phyloP scores from a whole-genome alignment of 1,139 yeast species.

The Blastobotrys petasosporus region DNA sequence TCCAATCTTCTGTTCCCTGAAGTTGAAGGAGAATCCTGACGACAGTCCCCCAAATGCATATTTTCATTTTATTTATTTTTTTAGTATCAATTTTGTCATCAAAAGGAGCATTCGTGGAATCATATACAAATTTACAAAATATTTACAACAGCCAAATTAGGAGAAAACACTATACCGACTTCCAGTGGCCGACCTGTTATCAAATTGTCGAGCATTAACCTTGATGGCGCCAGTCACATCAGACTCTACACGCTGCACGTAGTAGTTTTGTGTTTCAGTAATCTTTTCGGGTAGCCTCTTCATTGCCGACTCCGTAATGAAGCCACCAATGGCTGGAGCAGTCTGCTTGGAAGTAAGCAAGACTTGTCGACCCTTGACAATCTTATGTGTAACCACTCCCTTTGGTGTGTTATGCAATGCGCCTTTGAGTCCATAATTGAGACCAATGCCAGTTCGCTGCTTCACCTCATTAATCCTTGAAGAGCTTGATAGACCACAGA shows the following conservation, averaged over 20 bases:
- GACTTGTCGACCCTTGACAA: constrained; percentile 68
- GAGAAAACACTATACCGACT: not conserved
- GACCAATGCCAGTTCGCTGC: constrained; percentile 24
- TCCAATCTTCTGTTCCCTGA: constrained; percentile 36
- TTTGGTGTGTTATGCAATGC: constrained; percentile 68
- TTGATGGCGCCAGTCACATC: constrained; percentile 2
- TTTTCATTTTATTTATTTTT: constrained; percentile 2
- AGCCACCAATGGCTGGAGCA: constrained; percentile 73
- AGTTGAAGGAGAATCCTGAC: not conserved
- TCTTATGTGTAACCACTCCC: constrained; percentile 54
- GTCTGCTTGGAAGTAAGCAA: constrained; percentile 33
- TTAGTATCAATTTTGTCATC: not conserved
- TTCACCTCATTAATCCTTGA: not conserved
- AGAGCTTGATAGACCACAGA: not conserved
- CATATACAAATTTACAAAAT: not conserved
- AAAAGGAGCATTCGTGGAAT: not conserved
- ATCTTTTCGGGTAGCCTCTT: not conserved
- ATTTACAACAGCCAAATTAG: not conserved
- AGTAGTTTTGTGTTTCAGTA: not conserved
- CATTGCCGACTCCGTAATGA: constrained; percentile 33
- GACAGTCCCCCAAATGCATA: not conserved
- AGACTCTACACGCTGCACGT: constrained; percentile 5
- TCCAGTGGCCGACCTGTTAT: not conserved
- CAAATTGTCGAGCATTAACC: not conserved
- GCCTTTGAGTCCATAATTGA: constrained; percentile 58